These are phyloP conservation scores for Rhodofomes roseus DNA, from an alignment of 1,284 basidiomycete genomes.

Conservation along the genomic window DNA sequence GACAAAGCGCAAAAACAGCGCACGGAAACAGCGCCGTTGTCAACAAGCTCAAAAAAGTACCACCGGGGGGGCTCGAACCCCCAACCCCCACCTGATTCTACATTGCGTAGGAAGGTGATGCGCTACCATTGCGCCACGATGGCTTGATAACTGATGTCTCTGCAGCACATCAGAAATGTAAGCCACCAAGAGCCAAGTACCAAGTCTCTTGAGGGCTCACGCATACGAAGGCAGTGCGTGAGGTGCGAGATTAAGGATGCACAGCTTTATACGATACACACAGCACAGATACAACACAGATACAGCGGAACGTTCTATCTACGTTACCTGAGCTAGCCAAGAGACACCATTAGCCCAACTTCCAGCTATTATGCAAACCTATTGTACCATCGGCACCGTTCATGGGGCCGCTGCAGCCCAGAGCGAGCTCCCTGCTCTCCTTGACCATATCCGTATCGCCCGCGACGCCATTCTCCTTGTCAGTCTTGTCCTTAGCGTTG, in stretches of 20 bases:
- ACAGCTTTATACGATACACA: neutral
- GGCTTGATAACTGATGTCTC: conserved; percentile 7
- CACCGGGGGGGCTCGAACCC: conserved; percentile 27
- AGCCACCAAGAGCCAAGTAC: no score
- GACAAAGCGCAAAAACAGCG: neutral
- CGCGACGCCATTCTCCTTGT: conserved; percentile 31
- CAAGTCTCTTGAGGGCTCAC: no score
- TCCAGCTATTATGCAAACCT: conserved; percentile 73
- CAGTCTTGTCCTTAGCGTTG: conserved; percentile 44
- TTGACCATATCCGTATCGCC: conserved; percentile 11
- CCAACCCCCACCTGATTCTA: conserved; percentile 21
- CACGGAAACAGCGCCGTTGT: no score
- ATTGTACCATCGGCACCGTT: conserved; percentile 72
- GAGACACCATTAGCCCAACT: conserved; percentile 17
- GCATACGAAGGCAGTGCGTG: neutral
- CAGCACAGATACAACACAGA: neutral
- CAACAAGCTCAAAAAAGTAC: conserved; percentile 7
- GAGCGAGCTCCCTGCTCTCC: conserved; percentile 28
- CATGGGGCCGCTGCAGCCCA: conserved; percentile 35
- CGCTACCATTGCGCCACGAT: conserved; percentile 27
- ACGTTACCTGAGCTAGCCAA: neutral
- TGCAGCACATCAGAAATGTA: neutral
- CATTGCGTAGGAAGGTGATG: conserved; percentile 21
- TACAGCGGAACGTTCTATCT: neutral
- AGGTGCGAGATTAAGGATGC: neutral